Percentiles rank a stretch among this genome's conserved stretches.
phyloP scores from a whole-genome alignment of 257 asterid genomes.

The Solanum paucissectum region DNA sequence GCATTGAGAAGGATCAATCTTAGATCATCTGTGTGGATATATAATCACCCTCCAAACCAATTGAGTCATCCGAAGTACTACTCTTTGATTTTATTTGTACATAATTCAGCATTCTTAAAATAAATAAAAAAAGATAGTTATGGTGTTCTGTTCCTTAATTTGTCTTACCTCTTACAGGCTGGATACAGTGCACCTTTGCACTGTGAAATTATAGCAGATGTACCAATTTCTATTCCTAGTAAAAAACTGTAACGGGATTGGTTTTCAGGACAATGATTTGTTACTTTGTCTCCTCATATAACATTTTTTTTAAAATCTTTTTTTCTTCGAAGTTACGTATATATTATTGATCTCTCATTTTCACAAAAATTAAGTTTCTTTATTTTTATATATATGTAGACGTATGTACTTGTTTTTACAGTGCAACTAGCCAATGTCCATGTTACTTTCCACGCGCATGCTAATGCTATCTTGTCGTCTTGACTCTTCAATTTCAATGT shows the following conservation, averaged over 20 bases:
- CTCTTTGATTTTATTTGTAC: neutral
- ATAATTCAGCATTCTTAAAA: neutral
- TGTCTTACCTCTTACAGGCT: neutral
- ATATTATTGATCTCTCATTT: neutral
- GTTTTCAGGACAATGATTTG: neutral
- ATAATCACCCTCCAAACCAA: too few species aligned
- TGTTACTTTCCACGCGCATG: neutral
- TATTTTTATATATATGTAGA: too few species aligned
- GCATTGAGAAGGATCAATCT: too few species aligned
- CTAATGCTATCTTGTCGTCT: neutral
- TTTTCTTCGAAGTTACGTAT: neutral
- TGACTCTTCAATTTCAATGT: too few species aligned
- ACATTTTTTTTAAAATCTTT: neutral
- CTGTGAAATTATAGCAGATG: slow-evolving; percentile 1
- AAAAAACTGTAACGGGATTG: neutral
- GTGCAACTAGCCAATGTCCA: neutral
- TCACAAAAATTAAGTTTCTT: neutral
- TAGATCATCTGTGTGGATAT: too few species aligned
- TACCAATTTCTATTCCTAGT: slow-evolving; percentile 13
- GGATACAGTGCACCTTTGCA: neutral
- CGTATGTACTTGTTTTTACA: neutral
- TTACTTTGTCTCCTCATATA: neutral
- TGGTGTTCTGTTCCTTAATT: neutral
- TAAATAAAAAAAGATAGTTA: neutral
- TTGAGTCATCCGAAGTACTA: too few species aligned